Evolutionary conservation across 352 stramenopile genomes (phyloP), one percentile per base, ranked within the genome.

Genomic region (Pythium scleroteichum): DNA sequence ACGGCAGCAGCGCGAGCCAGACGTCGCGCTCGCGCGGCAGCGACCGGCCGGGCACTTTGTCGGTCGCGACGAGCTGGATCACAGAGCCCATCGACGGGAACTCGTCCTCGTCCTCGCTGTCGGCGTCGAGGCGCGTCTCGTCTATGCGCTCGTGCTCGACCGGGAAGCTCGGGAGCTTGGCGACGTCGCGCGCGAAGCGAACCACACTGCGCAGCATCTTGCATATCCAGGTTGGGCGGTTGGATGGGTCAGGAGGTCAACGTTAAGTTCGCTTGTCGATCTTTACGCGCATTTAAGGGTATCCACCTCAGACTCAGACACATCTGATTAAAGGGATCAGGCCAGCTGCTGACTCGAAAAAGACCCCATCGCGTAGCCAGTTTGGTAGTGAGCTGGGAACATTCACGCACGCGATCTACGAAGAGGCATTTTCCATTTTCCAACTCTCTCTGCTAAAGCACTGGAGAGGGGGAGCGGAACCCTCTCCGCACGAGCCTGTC

Each of bases 1-100:
- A 62, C 45, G 54, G 54, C 54, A 54, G 17, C 26, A 62, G 16
- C 54, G 45, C 54, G 1, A 62, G 45, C 54, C 54, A 55, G 16
- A 38, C 8, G 10, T 53, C 35, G 16, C 4, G 2, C 3, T 12
- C 23, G 16, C 32, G 24, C 26, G 53, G 40, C 3, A 61, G 44
- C 14, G 53, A 26, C 6, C 44, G 39, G 32, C 54, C 54, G 9
- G 41, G 54, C 10, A 53, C 23, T 4, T 26, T 29, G 13, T 53
- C 54, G 42, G 32, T 64, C 40, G 54, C 47, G 8, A 64, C 48
- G 22, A 58, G 29, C 40, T 59, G 51, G 8, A 53, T 35, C 24
- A 53, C 46, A 13, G 38, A 8, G 38, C 38, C 38, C 17, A 44
- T 5, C 13, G 38, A 44, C 38, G 38, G 38, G 38, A 44, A 44